Conservation (phyloP, 176 grass and related monocot species). For the Ampelocalamus luodianensis region DNA sequence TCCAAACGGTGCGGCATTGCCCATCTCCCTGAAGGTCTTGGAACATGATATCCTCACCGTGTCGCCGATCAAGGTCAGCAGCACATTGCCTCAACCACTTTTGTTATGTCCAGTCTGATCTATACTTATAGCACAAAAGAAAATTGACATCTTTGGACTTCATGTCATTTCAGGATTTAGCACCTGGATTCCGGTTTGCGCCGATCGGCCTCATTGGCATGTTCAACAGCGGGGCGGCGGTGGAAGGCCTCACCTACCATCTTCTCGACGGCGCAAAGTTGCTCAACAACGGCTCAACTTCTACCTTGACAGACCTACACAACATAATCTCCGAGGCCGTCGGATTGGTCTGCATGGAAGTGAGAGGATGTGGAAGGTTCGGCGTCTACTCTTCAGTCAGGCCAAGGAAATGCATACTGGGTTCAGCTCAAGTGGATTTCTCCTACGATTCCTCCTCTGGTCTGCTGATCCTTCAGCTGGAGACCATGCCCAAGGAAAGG, state of each 20-base stretch:
- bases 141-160: background rate
- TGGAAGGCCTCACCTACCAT: conserved; percentile 76
- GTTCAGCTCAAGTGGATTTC: conserved; percentile 59
- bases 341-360: conserved; percentile 72
- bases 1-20: conserved; percentile 50
- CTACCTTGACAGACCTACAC: background rate
- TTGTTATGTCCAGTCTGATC: background rate
- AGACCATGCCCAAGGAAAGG: conserved; percentile 68
- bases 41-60: conserved; percentile 82
- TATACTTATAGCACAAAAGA: background rate
- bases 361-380: conserved; percentile 76
- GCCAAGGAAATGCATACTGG: conserved; percentile 65
- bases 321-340: conserved; percentile 43
- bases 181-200: conserved; percentile 64
- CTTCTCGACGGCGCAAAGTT: conserved; percentile 39
- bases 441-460: conserved; percentile 68
- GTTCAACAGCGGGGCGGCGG: conserved; percentile 83
- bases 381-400: conserved; percentile 69
- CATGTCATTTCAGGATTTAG: conserved; percentile 56
- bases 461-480: conserved; percentile 57
- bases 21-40: conserved; percentile 78
- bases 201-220: conserved; percentile 81
- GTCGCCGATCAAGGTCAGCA: conserved; percentile 80
- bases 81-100: background rate
- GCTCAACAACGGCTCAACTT: conserved; percentile 9